These are phyloP conservation scores for Teunomyces pallodes DNA, from an alignment of 805 yeast genomes.

Conservation along the genomic window DNA sequence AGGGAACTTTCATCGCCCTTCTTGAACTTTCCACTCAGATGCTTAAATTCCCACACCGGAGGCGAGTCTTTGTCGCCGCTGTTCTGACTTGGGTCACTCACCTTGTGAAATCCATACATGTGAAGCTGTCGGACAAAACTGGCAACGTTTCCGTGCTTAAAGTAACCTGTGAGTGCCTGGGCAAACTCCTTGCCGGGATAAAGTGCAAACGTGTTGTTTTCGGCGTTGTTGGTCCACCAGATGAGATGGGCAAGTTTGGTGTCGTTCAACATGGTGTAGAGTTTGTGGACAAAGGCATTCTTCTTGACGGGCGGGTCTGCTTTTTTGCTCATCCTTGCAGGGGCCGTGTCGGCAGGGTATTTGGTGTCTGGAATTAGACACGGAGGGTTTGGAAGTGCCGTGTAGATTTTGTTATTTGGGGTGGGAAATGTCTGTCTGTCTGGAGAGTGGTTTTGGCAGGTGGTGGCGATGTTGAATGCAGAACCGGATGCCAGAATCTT, in stretches of 20 bases:
- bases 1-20: slow-evolving; percentile 47
- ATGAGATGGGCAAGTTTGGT: slow-evolving; percentile 33
- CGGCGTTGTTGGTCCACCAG: slow-evolving; percentile 47
- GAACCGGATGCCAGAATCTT: neutral
- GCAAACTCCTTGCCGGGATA: slow-evolving; percentile 65
- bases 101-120: slow-evolving; percentile 95
- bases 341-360: neutral
- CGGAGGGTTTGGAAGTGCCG: too few relatives aligned
- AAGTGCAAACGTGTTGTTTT: slow-evolving; percentile 57
- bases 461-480: neutral
- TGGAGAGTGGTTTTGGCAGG: neutral
- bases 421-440: slow-evolving; percentile 7
- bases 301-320: slow-evolving; percentile 39
- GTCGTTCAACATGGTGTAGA: slow-evolving; percentile 40
- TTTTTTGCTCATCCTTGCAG: slow-evolving; percentile 22
- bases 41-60: slow-evolving; percentile 57
- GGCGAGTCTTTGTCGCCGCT: slow-evolving; percentile 18
- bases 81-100: slow-evolving; percentile 41
- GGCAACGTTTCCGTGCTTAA: slow-evolving; percentile 92
- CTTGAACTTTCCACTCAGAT: slow-evolving; percentile 47
- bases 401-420: neutral
- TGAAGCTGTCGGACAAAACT: slow-evolving; percentile 91
- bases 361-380: too few relatives aligned
- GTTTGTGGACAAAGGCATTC: slow-evolving; percentile 57
- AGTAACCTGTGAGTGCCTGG: slow-evolving; percentile 62